Evolutionary conservation across 805 yeast genomes (phyloP).

Genomic region (Lipomyces orientalis): DNA sequence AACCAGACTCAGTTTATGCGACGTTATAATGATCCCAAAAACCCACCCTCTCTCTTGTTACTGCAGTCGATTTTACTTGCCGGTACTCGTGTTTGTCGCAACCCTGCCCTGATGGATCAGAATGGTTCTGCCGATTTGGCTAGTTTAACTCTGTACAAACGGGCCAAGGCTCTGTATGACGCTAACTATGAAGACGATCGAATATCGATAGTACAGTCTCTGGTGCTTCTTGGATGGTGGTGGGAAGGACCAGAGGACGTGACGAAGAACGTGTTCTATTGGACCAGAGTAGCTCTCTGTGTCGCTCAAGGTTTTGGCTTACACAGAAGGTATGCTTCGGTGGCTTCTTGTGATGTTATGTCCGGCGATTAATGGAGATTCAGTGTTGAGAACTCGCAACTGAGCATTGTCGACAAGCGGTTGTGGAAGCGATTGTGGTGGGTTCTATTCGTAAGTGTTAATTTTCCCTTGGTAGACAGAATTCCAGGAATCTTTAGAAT

Average conservation of each 20-base stretch:
- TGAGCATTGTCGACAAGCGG: conserved; percentile 52
- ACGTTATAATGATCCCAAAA: conserved; percentile 58
- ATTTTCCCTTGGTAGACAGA: not conserved
- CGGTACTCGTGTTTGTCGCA: conserved; percentile 65
- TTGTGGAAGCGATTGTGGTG: conserved; percentile 77
- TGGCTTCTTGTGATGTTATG: not conserved
- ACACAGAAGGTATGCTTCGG: conserved; percentile 55
- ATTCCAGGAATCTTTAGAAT: too few relatives aligned
- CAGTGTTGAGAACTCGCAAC: conserved; percentile 47
- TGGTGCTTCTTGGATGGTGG: conserved; percentile 66
- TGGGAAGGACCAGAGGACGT: conserved; percentile 78
- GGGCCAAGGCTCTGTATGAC: conserved; percentile 78
- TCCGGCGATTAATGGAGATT: not conserved
- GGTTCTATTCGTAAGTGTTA: conserved; percentile 59
- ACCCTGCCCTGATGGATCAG: conserved; percentile 58
- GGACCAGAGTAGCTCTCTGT: conserved; percentile 72
- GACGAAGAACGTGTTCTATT: conserved; percentile 67
- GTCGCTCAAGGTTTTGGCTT: conserved; percentile 78
- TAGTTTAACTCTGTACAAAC: conserved; percentile 63
- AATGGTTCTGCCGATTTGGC: conserved; percentile 57
- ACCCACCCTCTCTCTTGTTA: conserved; percentile 66
- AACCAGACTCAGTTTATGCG: conserved; percentile 66
- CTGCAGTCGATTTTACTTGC: conserved; percentile 73
- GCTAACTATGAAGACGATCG: conserved; percentile 71
- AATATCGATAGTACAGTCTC: conserved; percentile 63